Conservation (phyloP, 106 monocot genomes). For the Alisma plantagoaquatica region DNA sequence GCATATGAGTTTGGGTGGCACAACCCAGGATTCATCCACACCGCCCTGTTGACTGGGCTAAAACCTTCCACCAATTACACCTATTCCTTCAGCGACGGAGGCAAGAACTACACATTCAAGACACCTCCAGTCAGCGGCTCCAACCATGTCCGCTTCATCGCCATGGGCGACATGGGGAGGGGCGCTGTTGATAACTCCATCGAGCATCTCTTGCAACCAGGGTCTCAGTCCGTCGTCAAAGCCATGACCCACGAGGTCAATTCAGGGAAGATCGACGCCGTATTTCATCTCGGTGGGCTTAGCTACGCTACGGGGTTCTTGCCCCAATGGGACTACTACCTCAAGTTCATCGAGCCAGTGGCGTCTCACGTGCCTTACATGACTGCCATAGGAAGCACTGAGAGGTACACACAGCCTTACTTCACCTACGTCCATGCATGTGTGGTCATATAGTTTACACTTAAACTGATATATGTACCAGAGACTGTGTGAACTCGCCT, state of each 20-base stretch:
- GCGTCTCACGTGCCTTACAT: slow-evolving; percentile 57
- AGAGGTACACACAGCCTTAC: slow-evolving; percentile 27
- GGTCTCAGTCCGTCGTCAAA: background rate
- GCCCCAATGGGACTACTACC: slow-evolving; percentile 70
- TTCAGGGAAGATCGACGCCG: slow-evolving; percentile 32
- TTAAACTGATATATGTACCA: slow-evolving; percentile 4
- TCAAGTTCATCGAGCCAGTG: slow-evolving; percentile 36
- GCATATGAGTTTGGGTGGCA: slow-evolving; percentile 84
- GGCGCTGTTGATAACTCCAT: slow-evolving; percentile 45
- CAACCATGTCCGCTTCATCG: slow-evolving; percentile 27
- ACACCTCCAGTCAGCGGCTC: no score
- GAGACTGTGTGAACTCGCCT: slow-evolving; percentile 41
- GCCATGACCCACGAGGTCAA: slow-evolving; percentile 37
- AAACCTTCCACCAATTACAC: slow-evolving; percentile 40
- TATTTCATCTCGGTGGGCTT: slow-evolving; percentile 70
- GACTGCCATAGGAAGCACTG: slow-evolving; percentile 70
- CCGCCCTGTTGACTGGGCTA: slow-evolving; percentile 52
- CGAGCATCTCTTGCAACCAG: no score
- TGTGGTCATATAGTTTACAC: background rate
- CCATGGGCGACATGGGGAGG: slow-evolving; percentile 77
- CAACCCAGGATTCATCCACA: slow-evolving; percentile 72
- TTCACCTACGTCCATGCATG: background rate
- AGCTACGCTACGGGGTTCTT: slow-evolving; percentile 77
- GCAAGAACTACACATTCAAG: no score
- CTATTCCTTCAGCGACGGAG: no score